Evolutionary conservation across 768 basidiomycete species (phyloP).

Genomic region (Lactifluus pinguis): DNA sequence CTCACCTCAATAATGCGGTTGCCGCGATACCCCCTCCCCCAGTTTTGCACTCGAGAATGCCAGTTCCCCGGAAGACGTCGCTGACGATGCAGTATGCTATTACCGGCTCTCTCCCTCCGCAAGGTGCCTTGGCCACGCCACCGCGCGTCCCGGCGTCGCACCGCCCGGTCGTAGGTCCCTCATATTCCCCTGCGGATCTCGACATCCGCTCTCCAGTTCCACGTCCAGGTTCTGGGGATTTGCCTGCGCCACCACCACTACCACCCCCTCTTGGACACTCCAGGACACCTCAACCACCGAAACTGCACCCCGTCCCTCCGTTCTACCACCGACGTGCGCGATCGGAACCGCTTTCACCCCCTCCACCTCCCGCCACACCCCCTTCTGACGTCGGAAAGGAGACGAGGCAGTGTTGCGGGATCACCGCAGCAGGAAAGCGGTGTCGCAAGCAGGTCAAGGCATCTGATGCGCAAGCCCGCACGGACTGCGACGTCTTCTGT

Average conservation of each 20-base stretch:
- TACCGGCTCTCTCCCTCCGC: neutral
- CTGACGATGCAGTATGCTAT: slow-evolving; percentile 32
- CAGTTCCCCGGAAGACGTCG: slow-evolving; percentile 30
- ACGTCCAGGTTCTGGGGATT: neutral
- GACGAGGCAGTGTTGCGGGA: slow-evolving; percentile 42
- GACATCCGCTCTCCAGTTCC: neutral
- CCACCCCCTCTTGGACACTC: neutral
- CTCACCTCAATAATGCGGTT: slow-evolving; percentile 18
- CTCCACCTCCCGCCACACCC: slow-evolving; percentile 19
- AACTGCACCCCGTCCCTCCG: neutral
- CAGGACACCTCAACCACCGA: slow-evolving; percentile 12
- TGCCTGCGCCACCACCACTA: neutral
- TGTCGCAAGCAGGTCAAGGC: slow-evolving; percentile 36
- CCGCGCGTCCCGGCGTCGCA: slow-evolving; percentile 6
- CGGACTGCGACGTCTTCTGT: slow-evolving; percentile 42
- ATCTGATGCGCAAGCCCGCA: slow-evolving; percentile 24
- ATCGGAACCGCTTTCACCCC: slow-evolving; percentile 17
- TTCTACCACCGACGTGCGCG: slow-evolving; percentile 3
- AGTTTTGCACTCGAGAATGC: slow-evolving; percentile 26
- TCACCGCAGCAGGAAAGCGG: slow-evolving; percentile 53
- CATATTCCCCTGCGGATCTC: neutral
- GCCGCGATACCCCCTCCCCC: slow-evolving; percentile 23
- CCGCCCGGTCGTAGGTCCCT: neutral
- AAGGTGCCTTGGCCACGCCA: neutral
- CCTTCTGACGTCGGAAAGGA: slow-evolving; percentile 10